Percentiles rank a stretch among this genome's conserved stretches.
Evolutionary conservation across 306 rosid genomes (phyloP).

Genomic region (Begonia peltatifolia): DNA sequence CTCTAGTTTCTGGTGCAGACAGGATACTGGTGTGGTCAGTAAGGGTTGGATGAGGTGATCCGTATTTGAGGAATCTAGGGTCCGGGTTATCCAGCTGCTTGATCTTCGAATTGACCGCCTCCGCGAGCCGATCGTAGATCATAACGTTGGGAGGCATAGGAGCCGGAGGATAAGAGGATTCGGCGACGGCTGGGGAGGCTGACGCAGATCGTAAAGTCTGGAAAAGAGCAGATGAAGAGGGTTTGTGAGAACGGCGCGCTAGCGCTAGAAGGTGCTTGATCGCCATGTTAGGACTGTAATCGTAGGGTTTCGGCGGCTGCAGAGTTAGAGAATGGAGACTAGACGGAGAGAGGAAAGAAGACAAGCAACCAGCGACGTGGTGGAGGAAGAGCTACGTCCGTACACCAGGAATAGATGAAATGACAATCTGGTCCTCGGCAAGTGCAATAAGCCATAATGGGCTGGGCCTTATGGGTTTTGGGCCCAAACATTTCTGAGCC

Average conservation of each 20-base stretch:
- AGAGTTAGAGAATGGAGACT: background rate
- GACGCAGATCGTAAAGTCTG: conserved; percentile 34
- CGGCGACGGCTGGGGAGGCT: conserved; percentile 28
- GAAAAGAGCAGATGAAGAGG: conserved; percentile 10
- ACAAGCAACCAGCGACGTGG: background rate
- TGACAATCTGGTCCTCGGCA: background rate
- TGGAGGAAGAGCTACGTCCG: background rate
- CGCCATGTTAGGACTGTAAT: conserved; percentile 41
- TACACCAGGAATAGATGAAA: background rate
- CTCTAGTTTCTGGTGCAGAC: conserved; percentile 70
- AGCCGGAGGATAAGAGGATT: conserved; percentile 24
- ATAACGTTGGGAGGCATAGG: conserved; percentile 68
- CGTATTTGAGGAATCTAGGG: conserved; percentile 77
- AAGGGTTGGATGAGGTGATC: conserved; percentile 58
- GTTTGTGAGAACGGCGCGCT: conserved; percentile 42
- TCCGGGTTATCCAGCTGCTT: conserved; percentile 65
- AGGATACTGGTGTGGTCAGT: conserved; percentile 65
- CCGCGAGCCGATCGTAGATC: conserved; percentile 88
- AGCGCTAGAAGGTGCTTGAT: conserved; percentile 50
- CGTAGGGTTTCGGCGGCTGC: conserved; percentile 37
- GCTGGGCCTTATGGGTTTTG: too few species aligned
- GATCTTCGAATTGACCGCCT: conserved; percentile 57
- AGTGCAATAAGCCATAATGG: background rate
- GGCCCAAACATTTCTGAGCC: background rate
- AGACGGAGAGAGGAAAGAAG: background rate